These are phyloP conservation scores for Venturia nashicola DNA, from an alignment of 2,329 filamentous ascomycete species.

Conservation along the genomic window DNA sequence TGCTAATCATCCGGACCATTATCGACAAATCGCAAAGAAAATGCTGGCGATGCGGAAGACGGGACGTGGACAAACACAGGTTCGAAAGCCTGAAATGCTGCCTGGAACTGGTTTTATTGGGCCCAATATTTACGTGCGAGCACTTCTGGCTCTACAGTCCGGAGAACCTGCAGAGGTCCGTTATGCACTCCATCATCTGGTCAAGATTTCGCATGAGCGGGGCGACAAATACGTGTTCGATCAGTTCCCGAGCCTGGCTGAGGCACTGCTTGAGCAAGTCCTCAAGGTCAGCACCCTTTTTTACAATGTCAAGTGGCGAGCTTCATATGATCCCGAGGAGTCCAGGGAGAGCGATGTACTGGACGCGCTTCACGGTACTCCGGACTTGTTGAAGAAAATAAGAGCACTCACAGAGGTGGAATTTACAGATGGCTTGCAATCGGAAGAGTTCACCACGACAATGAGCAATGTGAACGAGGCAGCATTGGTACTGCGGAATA, in stretches of 20 bases:
- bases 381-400: constrained; percentile 62
- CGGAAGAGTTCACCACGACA: constrained; percentile 55
- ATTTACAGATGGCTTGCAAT: constrained; percentile 56
- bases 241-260: constrained; percentile 76
- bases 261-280: constrained; percentile 76
- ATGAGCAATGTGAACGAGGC: constrained; percentile 76
- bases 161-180: constrained; percentile 69
- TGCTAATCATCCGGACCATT: constrained; percentile 58
- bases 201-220: constrained; percentile 89
- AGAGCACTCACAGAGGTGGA: constrained; percentile 43
- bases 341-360: constrained; percentile 41
- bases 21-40: constrained; percentile 45
- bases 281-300: constrained; percentile 68
- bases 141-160: constrained; percentile 71
- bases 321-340: constrained; percentile 46
- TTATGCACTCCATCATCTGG: constrained; percentile 86
- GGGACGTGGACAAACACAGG: constrained; percentile 32
- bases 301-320: constrained; percentile 69
- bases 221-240: constrained; percentile 96
- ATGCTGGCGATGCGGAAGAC: constrained; percentile 19
- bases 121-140: constrained; percentile 84
- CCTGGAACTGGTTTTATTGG: constrained; percentile 56
- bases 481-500: constrained; percentile 79
- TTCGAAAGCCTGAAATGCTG: constrained; percentile 29
- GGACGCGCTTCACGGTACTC: constrained; percentile 55